Evolutionary conservation across 2,329 filamentous ascomycete species (phyloP).

Genomic region (Monilinia fructigena): DNA sequence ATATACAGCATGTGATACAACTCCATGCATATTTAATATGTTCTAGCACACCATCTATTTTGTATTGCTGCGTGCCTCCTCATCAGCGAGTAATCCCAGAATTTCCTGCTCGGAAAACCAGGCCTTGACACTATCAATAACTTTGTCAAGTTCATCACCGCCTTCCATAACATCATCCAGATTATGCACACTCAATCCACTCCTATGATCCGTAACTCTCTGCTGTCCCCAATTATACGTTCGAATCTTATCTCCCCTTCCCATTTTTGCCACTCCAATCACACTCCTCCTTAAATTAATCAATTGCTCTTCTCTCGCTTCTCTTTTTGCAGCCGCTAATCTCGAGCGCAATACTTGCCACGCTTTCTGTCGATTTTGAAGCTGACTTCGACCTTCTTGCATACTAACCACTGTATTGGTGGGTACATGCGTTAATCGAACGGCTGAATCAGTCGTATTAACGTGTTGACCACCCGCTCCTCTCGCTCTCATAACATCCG

Average conservation of each 20-base stretch:
- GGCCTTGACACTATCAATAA: constrained; percentile 66
- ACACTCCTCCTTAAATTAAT: constrained; percentile 72
- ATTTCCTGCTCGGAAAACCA: constrained; percentile 69
- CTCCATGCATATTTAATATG: background rate
- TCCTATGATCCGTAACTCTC: constrained; percentile 70
- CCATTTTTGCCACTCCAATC: constrained; percentile 76
- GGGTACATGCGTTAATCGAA: constrained; percentile 86
- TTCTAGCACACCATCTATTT: constrained; percentile 24
- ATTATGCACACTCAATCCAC: constrained; percentile 63
- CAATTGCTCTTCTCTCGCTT: constrained; percentile 80
- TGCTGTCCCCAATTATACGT: constrained; percentile 73
- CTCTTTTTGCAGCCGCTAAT: constrained; percentile 74
- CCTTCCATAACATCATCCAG: constrained; percentile 65
- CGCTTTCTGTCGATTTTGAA: constrained; percentile 81
- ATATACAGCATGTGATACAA: background rate
- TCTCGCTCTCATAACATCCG: constrained; percentile 86
- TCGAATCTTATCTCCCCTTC: constrained; percentile 85
- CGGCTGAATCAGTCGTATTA: constrained; percentile 95
- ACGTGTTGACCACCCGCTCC: constrained; percentile 97
- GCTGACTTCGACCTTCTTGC: constrained; percentile 89
- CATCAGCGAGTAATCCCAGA: constrained; percentile 55
- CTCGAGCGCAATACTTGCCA: constrained; percentile 83
- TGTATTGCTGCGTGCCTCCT: constrained; percentile 36
- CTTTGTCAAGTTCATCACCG: constrained; percentile 58
- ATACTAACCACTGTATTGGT: constrained; percentile 85